Percentiles rank a stretch among this genome's conserved stretches.
phyloP scores from a whole-genome alignment of 2,329 filamentous ascomycete genomes.

The Clonostachys solani region DNA sequence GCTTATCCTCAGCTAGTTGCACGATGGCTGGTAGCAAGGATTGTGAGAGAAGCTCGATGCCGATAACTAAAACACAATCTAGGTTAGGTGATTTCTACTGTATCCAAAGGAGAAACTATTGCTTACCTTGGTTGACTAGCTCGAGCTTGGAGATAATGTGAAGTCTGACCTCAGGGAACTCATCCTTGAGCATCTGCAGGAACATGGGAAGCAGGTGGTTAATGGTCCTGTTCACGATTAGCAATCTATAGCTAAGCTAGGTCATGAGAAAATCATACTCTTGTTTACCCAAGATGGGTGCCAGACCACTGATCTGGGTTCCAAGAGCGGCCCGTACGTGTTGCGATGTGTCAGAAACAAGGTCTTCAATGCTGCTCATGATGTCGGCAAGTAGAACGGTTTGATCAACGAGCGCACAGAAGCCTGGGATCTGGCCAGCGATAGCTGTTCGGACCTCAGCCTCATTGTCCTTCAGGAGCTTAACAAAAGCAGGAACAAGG shows the following conservation, averaged over 20 bases:
- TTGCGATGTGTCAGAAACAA: constrained; percentile 93
- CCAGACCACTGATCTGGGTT: constrained; percentile 94
- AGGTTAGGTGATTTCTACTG: constrained; percentile 5
- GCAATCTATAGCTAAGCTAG: constrained; percentile 1
- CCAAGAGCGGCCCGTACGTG: constrained; percentile 94
- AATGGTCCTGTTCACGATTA: constrained; percentile 65
- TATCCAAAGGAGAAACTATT: neutral
- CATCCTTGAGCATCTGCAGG: constrained; percentile 98
- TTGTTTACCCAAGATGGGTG: constrained; percentile 95
- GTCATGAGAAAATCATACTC: constrained; percentile 56
- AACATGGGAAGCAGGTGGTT: constrained; percentile 98
- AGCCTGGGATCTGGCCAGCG: constrained; percentile 95
- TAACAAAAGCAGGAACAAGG: constrained; percentile 93
- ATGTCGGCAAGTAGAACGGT: constrained; percentile 90
- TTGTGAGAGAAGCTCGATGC: constrained; percentile 93
- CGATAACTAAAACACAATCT: constrained; percentile 66
- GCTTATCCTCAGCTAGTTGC: constrained; percentile 96
- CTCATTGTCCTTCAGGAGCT: constrained; percentile 95
- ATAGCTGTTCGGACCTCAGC: constrained; percentile 96
- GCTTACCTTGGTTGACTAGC: constrained; percentile 86
- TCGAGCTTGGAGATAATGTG: constrained; percentile 99
- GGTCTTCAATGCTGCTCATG: constrained; percentile 92
- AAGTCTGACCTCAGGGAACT: constrained; percentile 94
- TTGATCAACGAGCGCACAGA: constrained; percentile 85
- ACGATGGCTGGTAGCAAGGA: constrained; percentile 96